Conservation (phyloP, 78 protist species). For the Guillardia theta region DNA sequence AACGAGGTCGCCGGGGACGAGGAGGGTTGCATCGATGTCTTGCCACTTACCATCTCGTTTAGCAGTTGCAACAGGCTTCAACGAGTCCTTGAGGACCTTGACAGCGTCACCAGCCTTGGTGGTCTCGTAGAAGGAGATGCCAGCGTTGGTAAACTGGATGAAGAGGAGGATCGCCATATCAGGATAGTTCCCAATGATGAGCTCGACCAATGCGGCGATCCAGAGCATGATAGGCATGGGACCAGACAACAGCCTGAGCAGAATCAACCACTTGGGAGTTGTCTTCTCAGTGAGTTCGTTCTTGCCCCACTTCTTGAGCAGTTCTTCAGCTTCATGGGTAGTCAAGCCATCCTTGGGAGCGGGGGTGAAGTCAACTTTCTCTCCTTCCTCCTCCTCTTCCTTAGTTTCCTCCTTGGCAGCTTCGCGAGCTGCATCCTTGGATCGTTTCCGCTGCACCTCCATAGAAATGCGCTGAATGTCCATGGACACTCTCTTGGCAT, state of each 20-base stretch:
- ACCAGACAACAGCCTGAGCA: not conserved
- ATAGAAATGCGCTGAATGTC: not conserved
- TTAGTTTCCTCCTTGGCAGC: not conserved
- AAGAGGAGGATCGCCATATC: not conserved
- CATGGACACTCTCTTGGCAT: too few species aligned
- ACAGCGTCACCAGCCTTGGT: conserved; percentile 84
- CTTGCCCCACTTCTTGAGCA: not conserved
- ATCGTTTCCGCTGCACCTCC: not conserved
- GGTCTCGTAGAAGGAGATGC: conserved; percentile 56
- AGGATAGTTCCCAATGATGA: not conserved
- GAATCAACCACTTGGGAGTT: not conserved
- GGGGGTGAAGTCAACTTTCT: not conserved
- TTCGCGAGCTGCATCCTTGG: not conserved
- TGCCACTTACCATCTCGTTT: conserved; percentile 69
- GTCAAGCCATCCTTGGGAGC: not conserved
- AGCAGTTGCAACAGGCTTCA: conserved; percentile 62
- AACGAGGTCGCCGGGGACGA: conserved; percentile 63
- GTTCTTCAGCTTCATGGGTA: not conserved
- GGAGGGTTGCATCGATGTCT: conserved; percentile 48
- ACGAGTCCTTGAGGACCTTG: conserved; percentile 73
- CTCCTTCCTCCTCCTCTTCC: not conserved
- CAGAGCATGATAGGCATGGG: conserved; percentile 38
- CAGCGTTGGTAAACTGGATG: conserved; percentile 20
- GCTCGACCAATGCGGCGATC: not conserved
- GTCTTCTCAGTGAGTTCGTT: not conserved